Base-by-base conservation (phyloP, 2,329 filamentous ascomycete species). In the Xylaria hypoxylon region DNA sequence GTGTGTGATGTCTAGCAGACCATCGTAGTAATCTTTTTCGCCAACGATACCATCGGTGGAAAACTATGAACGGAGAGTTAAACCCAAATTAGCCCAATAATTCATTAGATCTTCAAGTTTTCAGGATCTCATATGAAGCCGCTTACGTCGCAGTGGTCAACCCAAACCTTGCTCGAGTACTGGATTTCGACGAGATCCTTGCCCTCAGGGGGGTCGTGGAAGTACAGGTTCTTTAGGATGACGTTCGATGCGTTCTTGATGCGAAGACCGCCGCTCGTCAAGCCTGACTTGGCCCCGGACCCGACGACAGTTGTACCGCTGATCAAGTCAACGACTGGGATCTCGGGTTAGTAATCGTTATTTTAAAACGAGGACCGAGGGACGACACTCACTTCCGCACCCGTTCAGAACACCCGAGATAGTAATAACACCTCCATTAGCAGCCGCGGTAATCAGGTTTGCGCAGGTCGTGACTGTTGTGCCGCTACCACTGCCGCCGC, bases 171-270 rank as follows among this genome's bases (percentile, higher is more conserved):
- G 19, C 33, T 62, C n/a, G 67, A 67, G 45, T 62, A 67, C 61
- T 69, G 64, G 28, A 69, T 56, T 2, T 81, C 81, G 59, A 89
- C 80, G 44, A 84, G 81, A 74, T 89, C 86, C 42, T 84, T 84
- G 35, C 80, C 77, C 8, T 79, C 76, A 6, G 80, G 78, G 1
- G 86, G 82, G 63, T 85, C 83, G 67, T 79, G 74, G 67, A 86
- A 82, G 68, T 83, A 84, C 42, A 89, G 74, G 77, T 89, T 88
- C 52, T 83, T 84, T 55, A 89, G 74, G 62, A 89, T 87, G 55
- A 88, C 85, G 69, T 89, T 88, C 64, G 73, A 80, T 19, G 76
- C 78, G 42, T 78, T 74, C 74, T 83, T 83, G 70, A 87, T 77
- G 61, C 80, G 81, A 53, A 87, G 76, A 7, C 82, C 82, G 60